Evolutionary conservation across 2,329 filamentous ascomycete species (phyloP), one percentile per base, ranked within the genome.

Genomic region (Chrysoporthe cubensis): DNA sequence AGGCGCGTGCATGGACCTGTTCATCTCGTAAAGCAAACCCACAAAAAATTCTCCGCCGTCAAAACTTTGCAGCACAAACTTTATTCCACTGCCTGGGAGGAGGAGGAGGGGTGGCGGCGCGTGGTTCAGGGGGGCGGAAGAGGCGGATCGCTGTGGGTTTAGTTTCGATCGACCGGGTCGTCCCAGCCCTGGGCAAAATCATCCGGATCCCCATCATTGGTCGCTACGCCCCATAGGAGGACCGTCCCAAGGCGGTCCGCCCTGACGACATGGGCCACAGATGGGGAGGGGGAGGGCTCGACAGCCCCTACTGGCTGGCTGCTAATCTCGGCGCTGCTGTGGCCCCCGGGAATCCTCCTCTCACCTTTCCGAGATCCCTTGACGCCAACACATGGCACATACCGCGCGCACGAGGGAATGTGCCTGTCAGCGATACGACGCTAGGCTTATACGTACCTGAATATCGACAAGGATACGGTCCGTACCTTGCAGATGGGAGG

Each of bases 401-500:
- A 18, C 26, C 26, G 34, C 50, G 46, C 48, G 18, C 52, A 32
- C 16, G n/a, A 2, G 18, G 32, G 50, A 58, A n/a, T 16, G 66
- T 40, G 54, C 64, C 44, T 46, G 67, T 66, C 61, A 69, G 21
- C 56, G 64, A 68, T 68, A 68, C 68, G 68, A 69, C 66, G 50
- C 62, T 62, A 26, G 60, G 34, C 32, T 65, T 65, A 61, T 52
- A 54, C 60, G 70, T 65, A 59, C 64, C 68, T 66, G 68, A 59
- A 50, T 64, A 64, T 65, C 65, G 14, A 44, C 68, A 69, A 62
- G 65, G 66, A 62, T 65, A 13, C 9, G 3, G 59, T 43, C 69
- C 64, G 71, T 71, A 69, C 71, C 71, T 71, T 71, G 71, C 71
- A 71, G 69, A 34, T 71, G 69, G 60, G 63, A 66, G 64, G 69